phyloP scores from a whole-genome alignment of 495 filamentous ascomycete species.

The Pyrenula aspistea region DNA sequence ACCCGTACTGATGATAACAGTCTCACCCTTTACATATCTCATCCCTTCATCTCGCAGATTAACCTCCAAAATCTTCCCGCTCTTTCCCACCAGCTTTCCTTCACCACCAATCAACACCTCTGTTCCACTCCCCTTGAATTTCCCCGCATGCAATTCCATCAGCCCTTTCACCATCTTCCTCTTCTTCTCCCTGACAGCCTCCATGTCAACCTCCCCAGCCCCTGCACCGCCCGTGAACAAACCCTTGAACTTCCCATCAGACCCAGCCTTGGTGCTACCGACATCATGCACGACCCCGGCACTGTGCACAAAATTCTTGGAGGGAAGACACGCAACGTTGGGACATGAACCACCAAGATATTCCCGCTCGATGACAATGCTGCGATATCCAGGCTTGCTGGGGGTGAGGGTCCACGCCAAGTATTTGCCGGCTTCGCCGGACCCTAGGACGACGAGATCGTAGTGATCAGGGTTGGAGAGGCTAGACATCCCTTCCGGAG shows the following conservation, averaged over 20 bases:
- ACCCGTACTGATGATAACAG: too few relatives aligned
- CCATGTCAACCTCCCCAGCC: constrained; percentile 25
- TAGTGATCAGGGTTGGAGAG: too few relatives aligned
- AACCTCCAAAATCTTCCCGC: too few relatives aligned
- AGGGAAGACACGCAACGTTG: constrained; percentile 42
- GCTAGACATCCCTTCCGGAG: too few relatives aligned
- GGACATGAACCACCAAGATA: constrained; percentile 39
- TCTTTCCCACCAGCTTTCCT: constrained; percentile 17
- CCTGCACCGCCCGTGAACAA: too few relatives aligned
- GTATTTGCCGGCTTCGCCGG: constrained; percentile 35
- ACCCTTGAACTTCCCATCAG: constrained; percentile 31
- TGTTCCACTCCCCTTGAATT: constrained; percentile 26
- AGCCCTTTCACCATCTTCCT: constrained; percentile 34
- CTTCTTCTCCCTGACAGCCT: constrained; percentile 34
- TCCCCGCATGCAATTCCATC: constrained; percentile 26
- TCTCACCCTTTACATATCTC: too few relatives aligned
- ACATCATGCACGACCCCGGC: constrained; percentile 31
- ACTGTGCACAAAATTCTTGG: constrained; percentile 38
- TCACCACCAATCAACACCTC: constrained; percentile 22
- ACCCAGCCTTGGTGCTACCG: constrained; percentile 15
- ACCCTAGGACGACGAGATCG: constrained; percentile 32
- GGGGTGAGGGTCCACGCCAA: constrained; percentile 30
- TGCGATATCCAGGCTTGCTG: constrained; percentile 24
- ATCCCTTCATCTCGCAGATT: too few relatives aligned
- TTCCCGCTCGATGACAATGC: constrained; percentile 26